Evolutionary conservation across 1,284 basidiomycete species (phyloP), one percentile per base, ranked within the genome.

Genomic region (Pseudozyma pruni): DNA sequence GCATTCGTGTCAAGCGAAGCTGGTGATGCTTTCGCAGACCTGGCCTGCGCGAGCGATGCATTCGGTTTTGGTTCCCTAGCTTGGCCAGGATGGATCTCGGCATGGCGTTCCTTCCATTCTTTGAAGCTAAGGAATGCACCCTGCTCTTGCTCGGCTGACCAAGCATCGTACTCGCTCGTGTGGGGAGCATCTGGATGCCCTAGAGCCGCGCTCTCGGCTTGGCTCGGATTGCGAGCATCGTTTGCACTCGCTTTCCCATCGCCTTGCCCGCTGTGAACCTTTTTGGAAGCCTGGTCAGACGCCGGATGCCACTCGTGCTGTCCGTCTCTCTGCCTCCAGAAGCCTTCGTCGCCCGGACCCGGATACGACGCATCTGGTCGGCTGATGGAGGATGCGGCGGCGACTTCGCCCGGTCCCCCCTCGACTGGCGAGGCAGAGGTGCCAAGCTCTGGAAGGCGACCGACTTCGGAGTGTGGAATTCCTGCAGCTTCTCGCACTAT

Each of bases 301-400:
- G 58, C 43, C 14, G 68, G 68, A 22, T 61, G 54, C 68, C 68
- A 71, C 32, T 71, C 68, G 32, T 66, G 58, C 16, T 22, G 43
- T 13, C 68, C 68, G 27, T 71, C 54, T 31, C 62, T 63, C 29
- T 71, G 68, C 33, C 68, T 60, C 68, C 68, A 71, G 29, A 66
- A 71, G 11, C 68, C 68, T 19, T 66, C 68, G 31, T 66, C 62
- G 16, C 44, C 43, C 3, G 68, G 68, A 8, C 59, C 62, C 3
- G 68, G 68, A 22, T 66, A 71, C 8, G 57, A 33, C 8, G 45
- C 23, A 22, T 42, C 41, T 9, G 25, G 8, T 8, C 31, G 14
- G 25, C 8, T 29, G 31, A 9, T 34, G 9, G 48, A 8, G 19
- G 8, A 3, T 10, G 35, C 10, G 14, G 33, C 41, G 10, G 25